These are phyloP conservation scores for Boletellus deceptivus DNA, from an alignment of 1,284 basidiomycete genomes.

Conservation along the genomic window DNA sequence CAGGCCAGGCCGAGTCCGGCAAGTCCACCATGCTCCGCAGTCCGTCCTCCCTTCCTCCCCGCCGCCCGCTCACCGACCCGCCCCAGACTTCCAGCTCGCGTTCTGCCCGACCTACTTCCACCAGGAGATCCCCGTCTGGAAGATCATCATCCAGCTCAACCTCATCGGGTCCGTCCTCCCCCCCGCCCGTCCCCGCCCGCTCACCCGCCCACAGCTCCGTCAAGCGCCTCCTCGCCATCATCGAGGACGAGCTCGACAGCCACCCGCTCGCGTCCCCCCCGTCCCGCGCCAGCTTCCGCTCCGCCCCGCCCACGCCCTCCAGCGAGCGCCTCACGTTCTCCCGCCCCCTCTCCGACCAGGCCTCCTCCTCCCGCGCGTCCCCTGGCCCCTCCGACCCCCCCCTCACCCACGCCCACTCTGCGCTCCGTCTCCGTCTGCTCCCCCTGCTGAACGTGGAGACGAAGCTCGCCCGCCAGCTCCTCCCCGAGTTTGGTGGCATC, in stretches of 20 bases:
- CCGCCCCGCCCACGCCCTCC: not conserved
- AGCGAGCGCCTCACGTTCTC: not conserved
- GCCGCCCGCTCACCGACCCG: not conserved
- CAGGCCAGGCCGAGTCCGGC: slow-evolving; percentile 68
- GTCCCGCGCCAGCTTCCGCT: not conserved
- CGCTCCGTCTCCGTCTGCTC: slow-evolving; percentile 48
- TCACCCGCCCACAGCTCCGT: slow-evolving; percentile 41
- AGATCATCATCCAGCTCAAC: slow-evolving; percentile 64
- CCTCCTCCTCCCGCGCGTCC: not conserved
- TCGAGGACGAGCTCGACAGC: slow-evolving; percentile 49
- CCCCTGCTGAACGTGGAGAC: slow-evolving; percentile 61
- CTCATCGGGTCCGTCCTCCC: slow-evolving; percentile 50
- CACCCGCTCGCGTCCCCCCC: slow-evolving; percentile 5
- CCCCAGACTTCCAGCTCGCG: slow-evolving; percentile 61
- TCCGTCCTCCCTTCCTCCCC: slow-evolving; percentile 24
- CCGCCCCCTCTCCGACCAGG: not conserved
- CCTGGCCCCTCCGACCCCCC: slow-evolving; percentile 10
- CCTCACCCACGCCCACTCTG: slow-evolving; percentile 20
- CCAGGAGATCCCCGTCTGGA: slow-evolving; percentile 57
- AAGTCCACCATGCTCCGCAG: slow-evolving; percentile 71
- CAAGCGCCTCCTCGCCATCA: slow-evolving; percentile 49
- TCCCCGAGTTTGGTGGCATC: slow-evolving; percentile 28
- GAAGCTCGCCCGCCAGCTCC: slow-evolving; percentile 46
- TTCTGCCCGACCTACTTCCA: slow-evolving; percentile 62
- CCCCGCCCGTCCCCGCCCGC: not conserved